Evolutionary conservation across 768 basidiomycete species (phyloP), one percentile per base, ranked within the genome.

Genomic region (Fistulinella prunicolor): DNA sequence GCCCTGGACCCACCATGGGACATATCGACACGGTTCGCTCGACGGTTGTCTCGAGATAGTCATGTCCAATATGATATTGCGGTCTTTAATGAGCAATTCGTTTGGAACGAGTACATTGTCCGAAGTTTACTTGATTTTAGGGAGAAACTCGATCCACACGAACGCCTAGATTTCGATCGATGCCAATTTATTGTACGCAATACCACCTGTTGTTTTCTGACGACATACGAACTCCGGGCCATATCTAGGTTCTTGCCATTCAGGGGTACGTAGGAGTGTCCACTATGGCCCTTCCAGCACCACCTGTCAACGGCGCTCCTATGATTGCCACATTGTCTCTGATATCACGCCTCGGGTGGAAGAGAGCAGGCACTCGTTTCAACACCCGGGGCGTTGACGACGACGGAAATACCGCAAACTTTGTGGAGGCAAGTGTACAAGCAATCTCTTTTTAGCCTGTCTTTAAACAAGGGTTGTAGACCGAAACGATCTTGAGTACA

Each of bases 301-400:
- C 82, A 16, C 89, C 88, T 19, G 82, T 81, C 26, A 78, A 82
- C 66, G 85, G 83, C n/a, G 67, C 79, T 26, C 91, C 85, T 7
- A 76, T 77, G 17, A 74, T 89, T 49, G 87, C 81, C 4, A 89
- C 88, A 1, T 66, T 96, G 19, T 81, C 85, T 4, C 70, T 99
- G 47, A 86, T 97, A 42, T 92, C 89, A 12, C 76, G 96, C 34
- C 76, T 98, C 5, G 86, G 94, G 9, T 94, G 90, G 85, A 94
- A 92, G 70, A 79, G 95, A 55, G 94, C 96, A 21, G 96, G 96
- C 3, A 97, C 96, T 17, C 82, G 96, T 32, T 99, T 98, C 73
- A 97, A 96, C 65, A 94, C 94, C 12, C 80, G 95, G 49, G 95
- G 95, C 2, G 89, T 98, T 9, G 94, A 97, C 61, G 94, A 96